These are phyloP conservation scores for Colletotrichum viniferum DNA, from an alignment of 2,329 filamentous ascomycete species.

Conservation along the genomic window DNA sequence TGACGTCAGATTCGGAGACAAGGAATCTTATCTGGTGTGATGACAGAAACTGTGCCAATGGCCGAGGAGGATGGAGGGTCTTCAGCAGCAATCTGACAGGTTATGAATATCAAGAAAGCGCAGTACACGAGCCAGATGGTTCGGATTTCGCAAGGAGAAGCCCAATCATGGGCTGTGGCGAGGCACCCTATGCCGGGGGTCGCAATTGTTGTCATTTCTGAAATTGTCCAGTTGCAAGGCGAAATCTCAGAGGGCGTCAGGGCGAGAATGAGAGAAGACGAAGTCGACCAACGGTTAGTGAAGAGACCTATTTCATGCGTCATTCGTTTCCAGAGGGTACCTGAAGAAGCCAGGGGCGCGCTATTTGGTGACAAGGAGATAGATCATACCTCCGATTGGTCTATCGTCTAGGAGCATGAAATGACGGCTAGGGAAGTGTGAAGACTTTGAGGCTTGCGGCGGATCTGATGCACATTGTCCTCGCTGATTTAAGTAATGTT, in stretches of 20 bases:
- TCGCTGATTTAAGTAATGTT: rapidly evolving
- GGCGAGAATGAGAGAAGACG: background rate
- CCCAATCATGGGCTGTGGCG: background rate
- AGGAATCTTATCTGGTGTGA: background rate
- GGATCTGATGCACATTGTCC: rapidly evolving
- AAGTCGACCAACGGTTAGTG: rapidly evolving
- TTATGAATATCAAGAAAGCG: background rate
- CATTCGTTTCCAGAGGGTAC: rapidly evolving
- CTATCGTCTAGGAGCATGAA: background rate
- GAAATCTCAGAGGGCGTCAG: rapidly evolving
- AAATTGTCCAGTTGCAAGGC: background rate
- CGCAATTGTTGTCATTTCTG: background rate
- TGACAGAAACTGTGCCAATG: background rate
- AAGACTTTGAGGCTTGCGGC: rapidly evolving
- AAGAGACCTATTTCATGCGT: background rate
- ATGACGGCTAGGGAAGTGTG: rapidly evolving
- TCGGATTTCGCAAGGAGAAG: background rate
- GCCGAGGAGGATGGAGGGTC: background rate
- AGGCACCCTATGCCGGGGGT: rapidly evolving
- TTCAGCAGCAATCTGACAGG: background rate
- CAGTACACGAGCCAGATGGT: rapidly evolving
- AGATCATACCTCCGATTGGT: background rate
- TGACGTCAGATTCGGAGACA: rapidly evolving
- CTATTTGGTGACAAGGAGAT: rapidly evolving
- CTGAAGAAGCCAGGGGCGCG: background rate